Conservation (phyloP, 2,329 filamentous ascomycete species). For the Pseudogymnoascus sp. region DNA sequence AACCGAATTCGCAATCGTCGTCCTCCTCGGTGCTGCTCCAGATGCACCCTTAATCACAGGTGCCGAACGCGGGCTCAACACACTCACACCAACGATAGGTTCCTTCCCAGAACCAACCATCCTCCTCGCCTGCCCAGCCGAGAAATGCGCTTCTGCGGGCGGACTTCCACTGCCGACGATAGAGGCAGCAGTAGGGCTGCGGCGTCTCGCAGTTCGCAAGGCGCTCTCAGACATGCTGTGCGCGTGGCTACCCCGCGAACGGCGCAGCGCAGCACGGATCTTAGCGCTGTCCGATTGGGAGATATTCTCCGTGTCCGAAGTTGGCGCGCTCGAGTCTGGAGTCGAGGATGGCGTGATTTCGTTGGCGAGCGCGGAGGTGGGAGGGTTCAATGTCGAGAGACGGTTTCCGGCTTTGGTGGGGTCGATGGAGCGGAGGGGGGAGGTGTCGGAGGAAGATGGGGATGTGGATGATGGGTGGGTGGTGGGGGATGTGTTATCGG, state of each 20-base stretch:
- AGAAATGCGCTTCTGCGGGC: constrained; percentile 52
- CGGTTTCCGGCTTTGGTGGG: constrained; percentile 40
- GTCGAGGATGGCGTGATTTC: constrained; percentile 16
- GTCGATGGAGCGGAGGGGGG: constrained; percentile 46
- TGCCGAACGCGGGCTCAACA: constrained; percentile 52
- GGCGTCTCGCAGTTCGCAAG: constrained; percentile 17
- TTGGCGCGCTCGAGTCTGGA: background rate
- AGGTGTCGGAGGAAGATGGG: constrained; percentile 45
- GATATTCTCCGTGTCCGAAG: constrained; percentile 26
- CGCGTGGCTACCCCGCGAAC: constrained; percentile 22
- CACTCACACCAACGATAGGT: constrained; percentile 43
- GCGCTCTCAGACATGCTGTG: constrained; percentile 19
- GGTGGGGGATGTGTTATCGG: constrained; percentile 48
- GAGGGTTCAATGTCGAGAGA: constrained; percentile 30
- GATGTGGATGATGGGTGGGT: constrained; percentile 50
- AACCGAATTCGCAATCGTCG: constrained; percentile 23
- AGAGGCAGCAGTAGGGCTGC: constrained; percentile 38
- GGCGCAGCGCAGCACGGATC: constrained; percentile 26
- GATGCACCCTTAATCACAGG: constrained; percentile 44
- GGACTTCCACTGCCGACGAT: constrained; percentile 42
- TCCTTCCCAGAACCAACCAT: constrained; percentile 57
- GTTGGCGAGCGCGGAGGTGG: constrained; percentile 25
- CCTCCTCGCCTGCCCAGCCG: constrained; percentile 54
- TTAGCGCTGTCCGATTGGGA: constrained; percentile 23
- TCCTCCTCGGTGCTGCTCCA: constrained; percentile 18